Conservation (phyloP, 148 eudicot genomes). For the Amaranthus palmeri region DNA sequence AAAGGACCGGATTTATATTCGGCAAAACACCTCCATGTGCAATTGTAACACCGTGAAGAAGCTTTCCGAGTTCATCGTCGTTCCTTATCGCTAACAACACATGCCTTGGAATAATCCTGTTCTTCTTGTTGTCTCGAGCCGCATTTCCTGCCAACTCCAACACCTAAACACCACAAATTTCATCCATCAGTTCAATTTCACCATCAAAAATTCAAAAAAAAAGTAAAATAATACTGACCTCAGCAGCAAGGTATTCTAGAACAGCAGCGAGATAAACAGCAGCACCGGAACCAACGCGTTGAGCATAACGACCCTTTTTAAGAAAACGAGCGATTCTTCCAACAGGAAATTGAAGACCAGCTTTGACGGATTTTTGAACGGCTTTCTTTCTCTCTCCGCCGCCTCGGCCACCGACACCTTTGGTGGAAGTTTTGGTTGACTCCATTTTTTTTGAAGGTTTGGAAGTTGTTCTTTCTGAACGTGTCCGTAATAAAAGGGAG, state of each 20-base stretch:
- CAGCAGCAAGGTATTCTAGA: constrained; percentile 39
- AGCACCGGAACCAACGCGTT: constrained; percentile 37
- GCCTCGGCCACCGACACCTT: constrained; percentile 23
- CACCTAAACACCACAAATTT: constrained; percentile 20
- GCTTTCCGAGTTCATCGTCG: constrained; percentile 38
- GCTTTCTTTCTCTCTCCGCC: constrained; percentile 32
- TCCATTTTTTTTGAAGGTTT: constrained; percentile 15
- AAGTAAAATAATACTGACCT: constrained; percentile 6
- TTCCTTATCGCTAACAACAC: constrained; percentile 31
- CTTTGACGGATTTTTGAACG: constrained; percentile 30
- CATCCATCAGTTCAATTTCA: background rate
- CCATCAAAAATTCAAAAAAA: background rate
- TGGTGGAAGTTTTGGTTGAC: constrained; percentile 2
- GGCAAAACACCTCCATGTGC: constrained; percentile 36
- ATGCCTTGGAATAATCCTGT: constrained; percentile 41
- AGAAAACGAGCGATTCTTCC: constrained; percentile 33
- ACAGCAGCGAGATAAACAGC: constrained; percentile 42
- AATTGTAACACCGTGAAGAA: constrained; percentile 41
- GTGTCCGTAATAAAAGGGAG: background rate
- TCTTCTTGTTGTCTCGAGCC: constrained; percentile 43
- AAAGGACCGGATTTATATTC: constrained; percentile 30
- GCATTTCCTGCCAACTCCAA: constrained; percentile 43
- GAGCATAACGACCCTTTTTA: constrained; percentile 41
- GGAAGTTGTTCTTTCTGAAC: background rate
- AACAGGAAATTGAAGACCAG: constrained; percentile 45